These are phyloP conservation scores for Phaffia tasmanica DNA, from an alignment of 768 basidiomycete species.

Conservation along the genomic window DNA sequence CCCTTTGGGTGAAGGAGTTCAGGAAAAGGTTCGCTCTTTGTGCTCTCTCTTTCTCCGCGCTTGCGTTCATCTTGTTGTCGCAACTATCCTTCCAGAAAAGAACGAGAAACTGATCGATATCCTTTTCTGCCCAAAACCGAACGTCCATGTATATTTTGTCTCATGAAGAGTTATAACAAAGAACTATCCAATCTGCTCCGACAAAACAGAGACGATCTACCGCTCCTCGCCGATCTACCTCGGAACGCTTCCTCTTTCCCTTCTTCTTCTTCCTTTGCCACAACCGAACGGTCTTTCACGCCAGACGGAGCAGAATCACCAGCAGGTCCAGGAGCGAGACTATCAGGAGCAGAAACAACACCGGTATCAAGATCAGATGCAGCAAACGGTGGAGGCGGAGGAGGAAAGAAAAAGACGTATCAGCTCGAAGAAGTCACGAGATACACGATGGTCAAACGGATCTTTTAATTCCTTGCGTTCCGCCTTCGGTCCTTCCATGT, in stretches of 20 bases:
- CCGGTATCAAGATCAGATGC: background rate
- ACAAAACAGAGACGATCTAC: constrained; percentile 11
- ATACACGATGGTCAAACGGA: constrained; percentile 92
- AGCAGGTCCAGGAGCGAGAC: constrained; percentile 26
- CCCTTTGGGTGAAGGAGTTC: constrained; percentile 78
- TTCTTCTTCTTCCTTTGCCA: constrained; percentile 42
- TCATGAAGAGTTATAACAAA: constrained; percentile 55
- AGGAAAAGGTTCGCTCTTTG: constrained; percentile 55
- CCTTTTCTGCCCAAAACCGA: background rate
- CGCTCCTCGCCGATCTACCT: constrained; percentile 14
- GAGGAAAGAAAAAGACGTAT: constrained; percentile 51
- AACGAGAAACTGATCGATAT: background rate
- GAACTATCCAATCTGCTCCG: constrained; percentile 8
- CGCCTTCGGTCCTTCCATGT: background rate
- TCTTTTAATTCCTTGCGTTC: constrained; percentile 45
- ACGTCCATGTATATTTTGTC: background rate
- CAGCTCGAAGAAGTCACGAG: constrained; percentile 79
- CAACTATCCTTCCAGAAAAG: background rate
- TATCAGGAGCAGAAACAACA: constrained; percentile 19
- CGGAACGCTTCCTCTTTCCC: constrained; percentile 57
- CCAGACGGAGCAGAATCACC: constrained; percentile 2
- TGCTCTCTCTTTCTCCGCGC: background rate
- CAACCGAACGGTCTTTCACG: constrained; percentile 42
- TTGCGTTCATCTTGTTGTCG: background rate
- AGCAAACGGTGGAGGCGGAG: constrained; percentile 26